Percentiles rank a stretch among this genome's conserved stretches.
Evolutionary conservation across 257 asterid species (phyloP).

Genomic region (Jaltomata sinuosa): DNA sequence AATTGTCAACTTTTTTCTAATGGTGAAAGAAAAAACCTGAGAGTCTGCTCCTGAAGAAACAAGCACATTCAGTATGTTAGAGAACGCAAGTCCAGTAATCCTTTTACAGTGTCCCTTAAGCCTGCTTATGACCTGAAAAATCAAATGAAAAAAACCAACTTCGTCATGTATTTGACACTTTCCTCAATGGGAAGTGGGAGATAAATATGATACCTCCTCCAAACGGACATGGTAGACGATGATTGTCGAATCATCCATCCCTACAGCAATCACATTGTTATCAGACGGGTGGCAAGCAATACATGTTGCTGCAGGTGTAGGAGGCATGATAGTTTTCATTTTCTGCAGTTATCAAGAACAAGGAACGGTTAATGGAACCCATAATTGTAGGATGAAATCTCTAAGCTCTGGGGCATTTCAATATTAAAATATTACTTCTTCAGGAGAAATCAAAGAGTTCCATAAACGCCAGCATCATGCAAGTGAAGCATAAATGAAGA

Average conservation of each 20-base stretch:
- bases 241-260: constrained; percentile 61
- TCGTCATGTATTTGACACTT: background rate
- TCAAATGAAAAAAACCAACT: background rate
- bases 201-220: constrained; percentile 27
- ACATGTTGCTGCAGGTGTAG: constrained; percentile 59
- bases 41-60: constrained; percentile 54
- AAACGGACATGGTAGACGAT: constrained; percentile 51
- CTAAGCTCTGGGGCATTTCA: background rate
- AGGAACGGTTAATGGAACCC: background rate
- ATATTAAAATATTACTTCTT: background rate
- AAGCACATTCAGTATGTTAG: constrained; percentile 32
- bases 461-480: background rate
- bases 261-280: constrained; percentile 60
- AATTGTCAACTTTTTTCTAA: background rate
- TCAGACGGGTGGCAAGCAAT: constrained; percentile 61
- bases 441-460: background rate
- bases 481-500: background rate
- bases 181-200: background rate
- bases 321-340: constrained; percentile 32
- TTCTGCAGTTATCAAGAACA: constrained; percentile 32
- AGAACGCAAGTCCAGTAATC: constrained; percentile 57
- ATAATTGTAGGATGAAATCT: background rate
- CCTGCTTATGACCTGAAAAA: constrained; percentile 35
- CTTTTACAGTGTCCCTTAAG: constrained; percentile 57
- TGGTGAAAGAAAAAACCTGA: constrained; percentile 30